A percentile compares a stretch with the other conserved stretches of the same genome.
phyloP scores from a whole-genome alignment of 2,329 filamentous ascomycete species.

The Fusarium sp. region DNA sequence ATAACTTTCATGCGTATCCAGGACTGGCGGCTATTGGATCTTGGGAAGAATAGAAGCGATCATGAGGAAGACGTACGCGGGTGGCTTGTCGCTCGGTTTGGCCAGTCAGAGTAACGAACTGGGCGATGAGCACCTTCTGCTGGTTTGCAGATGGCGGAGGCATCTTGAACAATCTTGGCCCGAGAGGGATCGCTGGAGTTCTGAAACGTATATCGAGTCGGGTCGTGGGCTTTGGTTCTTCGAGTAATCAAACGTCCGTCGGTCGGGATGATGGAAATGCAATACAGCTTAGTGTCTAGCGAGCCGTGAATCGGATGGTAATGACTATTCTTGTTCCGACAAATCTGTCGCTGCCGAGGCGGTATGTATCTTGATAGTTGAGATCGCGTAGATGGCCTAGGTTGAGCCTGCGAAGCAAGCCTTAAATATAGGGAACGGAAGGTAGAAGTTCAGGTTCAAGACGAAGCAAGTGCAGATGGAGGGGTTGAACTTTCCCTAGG shows the following conservation, averaged over 20 bases:
- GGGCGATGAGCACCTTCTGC: constrained; percentile 55
- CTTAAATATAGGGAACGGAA: constrained; percentile 8
- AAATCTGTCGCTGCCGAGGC: background rate
- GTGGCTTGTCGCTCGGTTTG: constrained; percentile 57
- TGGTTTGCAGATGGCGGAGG: constrained; percentile 52
- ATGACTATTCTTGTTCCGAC: background rate
- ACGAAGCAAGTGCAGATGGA: constrained; percentile 36
- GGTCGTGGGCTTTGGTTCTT: background rate
- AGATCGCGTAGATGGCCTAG: background rate
- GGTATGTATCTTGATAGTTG: background rate
- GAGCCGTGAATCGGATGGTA: constrained; percentile 2
- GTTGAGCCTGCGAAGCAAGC: constrained; percentile 9
- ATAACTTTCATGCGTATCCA: constrained; percentile 10
- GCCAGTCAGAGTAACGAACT: constrained; percentile 59
- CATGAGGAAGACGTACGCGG: constrained; percentile 53
- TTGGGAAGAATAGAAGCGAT: background rate
- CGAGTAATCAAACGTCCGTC: background rate
- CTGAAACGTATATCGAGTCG: background rate
- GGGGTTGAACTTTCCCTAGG: constrained; percentile 42
- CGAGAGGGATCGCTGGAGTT: background rate
- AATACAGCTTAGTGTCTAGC: constrained; percentile 5
- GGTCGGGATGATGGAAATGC: constrained; percentile 3
- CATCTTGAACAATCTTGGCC: constrained; percentile 45
- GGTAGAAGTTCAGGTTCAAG: constrained; percentile 11
- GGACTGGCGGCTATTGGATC: constrained; percentile 10